Conservation (phyloP, 1,139 yeast species). For the Kurtzmaniella natalensis region DNA sequence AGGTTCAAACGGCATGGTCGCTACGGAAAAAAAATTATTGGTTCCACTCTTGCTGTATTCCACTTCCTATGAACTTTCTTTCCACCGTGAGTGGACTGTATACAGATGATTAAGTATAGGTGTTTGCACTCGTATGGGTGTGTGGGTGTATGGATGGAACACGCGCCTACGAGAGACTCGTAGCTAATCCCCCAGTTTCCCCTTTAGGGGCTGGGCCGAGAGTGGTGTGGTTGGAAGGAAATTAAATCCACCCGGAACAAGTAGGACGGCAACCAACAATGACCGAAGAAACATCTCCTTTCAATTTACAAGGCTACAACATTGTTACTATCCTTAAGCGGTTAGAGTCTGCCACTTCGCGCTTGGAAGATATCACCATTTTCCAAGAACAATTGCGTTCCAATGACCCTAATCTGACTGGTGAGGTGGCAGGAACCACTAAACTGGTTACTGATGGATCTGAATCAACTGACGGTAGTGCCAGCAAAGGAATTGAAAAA, state of each 20-base stretch:
- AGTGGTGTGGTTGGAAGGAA: no score
- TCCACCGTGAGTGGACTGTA: no score
- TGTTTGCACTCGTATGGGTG: neutral
- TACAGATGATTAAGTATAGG: no score
- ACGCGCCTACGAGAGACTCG: no score
- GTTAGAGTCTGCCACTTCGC: slow-evolving; percentile 88
- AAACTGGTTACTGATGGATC: slow-evolving; percentile 5
- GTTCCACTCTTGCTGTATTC: no score
- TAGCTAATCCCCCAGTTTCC: no score
- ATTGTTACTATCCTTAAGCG: slow-evolving; percentile 77
- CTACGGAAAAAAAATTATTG: no score
- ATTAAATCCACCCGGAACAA: neutral
- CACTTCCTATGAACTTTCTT: no score
- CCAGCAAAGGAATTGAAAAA: neutral
- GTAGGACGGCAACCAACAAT: no score
- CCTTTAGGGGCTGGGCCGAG: no score
- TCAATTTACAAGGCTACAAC: slow-evolving; percentile 74
- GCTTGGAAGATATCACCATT: slow-evolving; percentile 84
- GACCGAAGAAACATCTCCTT: slow-evolving; percentile 49
- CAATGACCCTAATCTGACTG: slow-evolving; percentile 9
- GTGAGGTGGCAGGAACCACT: slow-evolving; percentile 3
- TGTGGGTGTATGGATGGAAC: no score
- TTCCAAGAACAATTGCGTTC: slow-evolving; percentile 54
- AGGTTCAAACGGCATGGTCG: slow-evolving; percentile 19
- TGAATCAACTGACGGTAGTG: slow-evolving; percentile 4